Evolutionary conservation across 805 yeast species (phyloP).

Genomic region (Hanseniaspora clermontiae): DNA sequence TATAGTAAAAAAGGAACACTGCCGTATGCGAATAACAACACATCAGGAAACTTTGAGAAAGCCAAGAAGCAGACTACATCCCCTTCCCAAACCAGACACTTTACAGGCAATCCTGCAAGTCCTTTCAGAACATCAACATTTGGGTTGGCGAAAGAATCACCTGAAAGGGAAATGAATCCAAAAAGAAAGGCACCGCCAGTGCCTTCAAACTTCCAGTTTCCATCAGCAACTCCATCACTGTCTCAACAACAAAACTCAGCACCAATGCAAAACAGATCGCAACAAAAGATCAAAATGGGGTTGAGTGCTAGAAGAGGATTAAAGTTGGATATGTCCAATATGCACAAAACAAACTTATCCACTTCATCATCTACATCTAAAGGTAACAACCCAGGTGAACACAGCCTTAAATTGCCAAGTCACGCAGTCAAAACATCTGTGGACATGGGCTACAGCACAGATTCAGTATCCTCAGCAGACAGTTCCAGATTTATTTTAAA

Average conservation of each 20-base stretch:
- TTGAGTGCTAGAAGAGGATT: constrained; percentile 76
- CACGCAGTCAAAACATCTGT: neutral
- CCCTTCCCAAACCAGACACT: neutral
- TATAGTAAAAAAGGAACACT: neutral
- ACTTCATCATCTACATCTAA: neutral
- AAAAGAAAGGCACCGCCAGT: constrained; percentile 25
- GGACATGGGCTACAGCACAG: constrained; percentile 4
- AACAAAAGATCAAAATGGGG: constrained; percentile 63
- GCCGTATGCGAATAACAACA: neutral
- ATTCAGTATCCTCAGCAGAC: constrained; percentile 4
- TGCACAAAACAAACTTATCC: neutral
- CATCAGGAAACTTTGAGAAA: neutral
- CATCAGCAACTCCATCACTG: neutral
- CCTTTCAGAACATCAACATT: constrained; percentile 4
- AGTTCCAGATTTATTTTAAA: neutral
- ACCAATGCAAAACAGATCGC: no score
- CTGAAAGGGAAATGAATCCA: constrained; percentile 16
- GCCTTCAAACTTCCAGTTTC: constrained; percentile 17
- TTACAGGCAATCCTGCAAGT: constrained; percentile 1
- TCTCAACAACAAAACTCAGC: no score
- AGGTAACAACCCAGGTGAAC: neutral
- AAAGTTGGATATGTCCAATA: constrained; percentile 35
- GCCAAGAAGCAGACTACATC: neutral
- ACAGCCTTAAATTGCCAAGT: neutral
- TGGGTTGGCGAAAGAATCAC: neutral